Base-by-base conservation (phyloP, 106 monocot species). In the Cymbidium sinense region DNA sequence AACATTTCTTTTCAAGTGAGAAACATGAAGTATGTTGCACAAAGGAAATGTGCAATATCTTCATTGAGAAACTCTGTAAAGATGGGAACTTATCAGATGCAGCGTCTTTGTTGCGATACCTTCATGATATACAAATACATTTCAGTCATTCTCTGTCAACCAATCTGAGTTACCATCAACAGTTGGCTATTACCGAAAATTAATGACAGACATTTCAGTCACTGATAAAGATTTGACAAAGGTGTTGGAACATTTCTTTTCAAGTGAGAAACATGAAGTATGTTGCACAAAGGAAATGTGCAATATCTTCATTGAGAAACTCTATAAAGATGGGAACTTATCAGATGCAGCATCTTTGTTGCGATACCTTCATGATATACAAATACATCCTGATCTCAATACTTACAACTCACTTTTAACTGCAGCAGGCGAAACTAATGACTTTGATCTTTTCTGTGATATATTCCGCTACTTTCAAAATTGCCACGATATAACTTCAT, bases 391-490 rank as follows among this genome's bases (percentile, higher is more conserved):
- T 2, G 34, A 52, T 76, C 28, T 86, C 34, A 44, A 75, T 77
- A 52, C 69, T 5, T 88, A 88, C 75, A 93, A 93, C 76, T 21
- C 71, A 23, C 78, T 93, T 70, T 82, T 94, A 19, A 75, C 70
- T 17, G 54, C 78, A 69, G 74, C 90, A 79, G 52, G 64, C 71
- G 83, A 88, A 81, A 52, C 62, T 73, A 79, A 79, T 71, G 75
- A 77, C 78, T 87, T 86, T 33, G 31, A 70, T 82, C 64, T 84
- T 79, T 87, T 86, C 75, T 71, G 80, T 21, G 79, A 91, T 64
- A 73, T 87, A 3, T 94, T 94, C 87, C 88, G 29, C 78, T 94
- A 61, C 81, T 84, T 82, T 91, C 91, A 41, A 64, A 33, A 39
- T 7, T 81, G 0, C 77, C 84, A 58, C 93, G 86, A 94, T 84